phyloP scores from a whole-genome alignment of 2,329 filamentous ascomycete genomes.

The Cercospora sp. region DNA sequence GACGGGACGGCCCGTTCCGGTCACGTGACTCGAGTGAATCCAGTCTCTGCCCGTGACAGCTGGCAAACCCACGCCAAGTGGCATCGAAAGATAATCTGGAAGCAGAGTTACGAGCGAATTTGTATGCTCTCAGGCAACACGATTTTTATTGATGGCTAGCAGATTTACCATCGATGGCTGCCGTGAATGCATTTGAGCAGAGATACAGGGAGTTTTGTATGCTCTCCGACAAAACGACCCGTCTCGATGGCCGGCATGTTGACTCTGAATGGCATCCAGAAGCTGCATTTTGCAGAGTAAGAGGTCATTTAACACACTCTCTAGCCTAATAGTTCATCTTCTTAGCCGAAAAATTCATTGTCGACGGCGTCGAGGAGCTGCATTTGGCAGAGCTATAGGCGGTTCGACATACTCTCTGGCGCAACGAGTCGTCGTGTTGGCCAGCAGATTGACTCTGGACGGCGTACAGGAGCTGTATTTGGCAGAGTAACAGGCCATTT shows the following conservation, averaged over 20 bases:
- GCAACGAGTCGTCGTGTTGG: no score
- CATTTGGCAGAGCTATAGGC: neutral
- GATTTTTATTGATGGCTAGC: no score
- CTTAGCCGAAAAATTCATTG: neutral
- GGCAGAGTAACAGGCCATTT: neutral
- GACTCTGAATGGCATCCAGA: neutral
- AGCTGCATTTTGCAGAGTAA: neutral
- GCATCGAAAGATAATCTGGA: no score
- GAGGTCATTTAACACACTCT: neutral
- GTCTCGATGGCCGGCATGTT: neutral
- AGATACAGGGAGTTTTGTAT: neutral
- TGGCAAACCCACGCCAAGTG: no score
- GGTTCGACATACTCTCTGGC: no score
- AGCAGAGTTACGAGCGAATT: no score
- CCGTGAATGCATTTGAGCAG: neutral
- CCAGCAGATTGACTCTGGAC: neutral
- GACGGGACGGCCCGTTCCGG: no score
- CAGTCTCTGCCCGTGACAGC: no score
- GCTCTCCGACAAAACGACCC: neutral
- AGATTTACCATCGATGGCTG: no score
- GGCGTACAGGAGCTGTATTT: neutral
- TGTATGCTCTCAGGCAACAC: no score
- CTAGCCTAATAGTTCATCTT: neutral
- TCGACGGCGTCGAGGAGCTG: neutral
- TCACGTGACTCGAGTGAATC: no score